Evolutionary conservation across 805 yeast species (phyloP).

Genomic region (Pichia californica): DNA sequence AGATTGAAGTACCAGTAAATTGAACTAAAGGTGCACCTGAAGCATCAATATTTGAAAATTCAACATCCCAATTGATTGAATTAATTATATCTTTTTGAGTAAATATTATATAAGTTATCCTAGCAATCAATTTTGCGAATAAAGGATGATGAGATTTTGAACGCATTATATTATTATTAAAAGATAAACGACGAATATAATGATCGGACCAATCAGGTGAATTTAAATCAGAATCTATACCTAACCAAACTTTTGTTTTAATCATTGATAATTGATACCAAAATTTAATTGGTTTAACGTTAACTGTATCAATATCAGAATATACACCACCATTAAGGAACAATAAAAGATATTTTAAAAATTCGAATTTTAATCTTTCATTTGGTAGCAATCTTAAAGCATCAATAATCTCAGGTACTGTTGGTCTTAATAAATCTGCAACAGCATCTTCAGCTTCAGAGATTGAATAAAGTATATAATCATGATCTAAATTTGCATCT

Average conservation of each 20-base stretch:
- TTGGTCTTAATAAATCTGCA: slow-evolving; percentile 24
- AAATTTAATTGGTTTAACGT: slow-evolving; percentile 39
- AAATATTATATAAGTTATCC: slow-evolving; percentile 27
- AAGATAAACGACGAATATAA: slow-evolving; percentile 26
- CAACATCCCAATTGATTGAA: slow-evolving; percentile 25
- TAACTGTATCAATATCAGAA: slow-evolving; percentile 54
- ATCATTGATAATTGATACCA: slow-evolving; percentile 22
- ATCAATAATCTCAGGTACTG: slow-evolving; percentile 45
- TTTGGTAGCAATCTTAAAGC: slow-evolving; percentile 47
- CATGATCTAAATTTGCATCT: slow-evolving; percentile 24
- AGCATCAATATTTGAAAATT: slow-evolving; percentile 24
- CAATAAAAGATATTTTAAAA: slow-evolving; percentile 45
- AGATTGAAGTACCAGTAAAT: slow-evolving; percentile 28
- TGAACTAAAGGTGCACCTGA: slow-evolving; percentile 28
- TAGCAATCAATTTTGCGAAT: slow-evolving; percentile 27
- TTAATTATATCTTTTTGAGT: slow-evolving; percentile 23
- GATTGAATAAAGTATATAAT: slow-evolving; percentile 22
- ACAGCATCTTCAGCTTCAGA: slow-evolving; percentile 27
- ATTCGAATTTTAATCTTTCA: slow-evolving; percentile 44
- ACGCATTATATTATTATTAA: slow-evolving; percentile 24
- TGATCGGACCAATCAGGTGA: slow-evolving; percentile 25
- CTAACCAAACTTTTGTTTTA: slow-evolving; percentile 15
- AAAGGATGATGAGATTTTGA: slow-evolving; percentile 31
- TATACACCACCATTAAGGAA: slow-evolving; percentile 54
- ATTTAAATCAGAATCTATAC: slow-evolving; percentile 26